phyloP scores from a whole-genome alignment of 2,329 filamentous ascomycete species.

The Clonostachys rosea region DNA sequence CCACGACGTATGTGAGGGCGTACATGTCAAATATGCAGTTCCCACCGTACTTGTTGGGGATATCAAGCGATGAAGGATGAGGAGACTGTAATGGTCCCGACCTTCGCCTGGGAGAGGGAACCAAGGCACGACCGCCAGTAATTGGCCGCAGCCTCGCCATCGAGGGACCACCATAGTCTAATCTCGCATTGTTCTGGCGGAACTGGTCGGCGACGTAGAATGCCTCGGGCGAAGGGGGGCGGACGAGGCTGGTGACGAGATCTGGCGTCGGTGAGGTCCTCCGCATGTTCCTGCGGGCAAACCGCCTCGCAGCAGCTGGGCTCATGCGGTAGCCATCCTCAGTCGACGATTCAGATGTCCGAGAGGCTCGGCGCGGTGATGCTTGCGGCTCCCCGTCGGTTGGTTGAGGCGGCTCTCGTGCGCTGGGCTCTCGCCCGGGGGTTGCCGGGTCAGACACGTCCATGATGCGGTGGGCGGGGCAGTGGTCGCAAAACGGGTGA shows the following conservation, averaged over 20 bases:
- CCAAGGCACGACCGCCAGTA: neutral
- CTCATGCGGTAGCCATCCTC: slow-evolving; percentile 27
- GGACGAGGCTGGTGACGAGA: slow-evolving; percentile 31
- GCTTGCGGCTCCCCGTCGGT: neutral
- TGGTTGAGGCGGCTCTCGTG: neutral
- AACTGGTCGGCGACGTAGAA: slow-evolving; percentile 20
- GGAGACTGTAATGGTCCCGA: slow-evolving; percentile 22
- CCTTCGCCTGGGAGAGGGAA: neutral
- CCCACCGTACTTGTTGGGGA: slow-evolving; percentile 29
- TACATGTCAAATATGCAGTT: slow-evolving; percentile 37
- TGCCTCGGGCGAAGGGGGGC: slow-evolving; percentile 28
- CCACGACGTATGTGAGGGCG: slow-evolving; percentile 35
- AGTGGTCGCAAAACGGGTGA: neutral
- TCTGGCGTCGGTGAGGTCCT: slow-evolving; percentile 28
- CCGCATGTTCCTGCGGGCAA: slow-evolving; percentile 26
- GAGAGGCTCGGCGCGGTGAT: neutral
- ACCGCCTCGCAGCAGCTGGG: slow-evolving; percentile 24
- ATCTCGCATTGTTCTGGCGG: slow-evolving; percentile 7
- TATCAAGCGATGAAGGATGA: slow-evolving; percentile 30
- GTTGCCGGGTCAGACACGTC: neutral
- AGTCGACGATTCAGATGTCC: slow-evolving; percentile 22
- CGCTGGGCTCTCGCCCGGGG: neutral
- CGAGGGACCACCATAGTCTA: slow-evolving; percentile 1
- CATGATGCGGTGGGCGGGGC: neutral
- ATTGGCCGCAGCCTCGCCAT: slow-evolving; percentile 10